Evolutionary conservation across 768 basidiomycete genomes (phyloP).

Genomic region (Russula abietina): DNA sequence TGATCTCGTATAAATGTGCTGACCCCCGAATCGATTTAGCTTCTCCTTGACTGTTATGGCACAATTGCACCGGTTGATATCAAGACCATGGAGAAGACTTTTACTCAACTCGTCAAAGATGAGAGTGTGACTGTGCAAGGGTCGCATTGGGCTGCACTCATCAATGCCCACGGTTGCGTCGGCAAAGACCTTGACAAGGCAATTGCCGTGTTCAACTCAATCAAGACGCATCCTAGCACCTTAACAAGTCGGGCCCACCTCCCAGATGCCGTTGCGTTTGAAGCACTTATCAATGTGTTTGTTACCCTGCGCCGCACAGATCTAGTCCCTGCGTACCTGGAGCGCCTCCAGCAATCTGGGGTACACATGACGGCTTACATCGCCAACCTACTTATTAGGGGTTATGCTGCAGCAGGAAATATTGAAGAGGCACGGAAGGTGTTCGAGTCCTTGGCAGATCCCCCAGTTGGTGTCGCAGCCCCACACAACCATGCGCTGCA

Average conservation of each 20-base stretch:
- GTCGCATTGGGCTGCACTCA: conserved; percentile 75
- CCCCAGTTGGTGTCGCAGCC: conserved; percentile 79
- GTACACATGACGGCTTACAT: conserved; percentile 95
- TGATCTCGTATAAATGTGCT: conserved; percentile 5
- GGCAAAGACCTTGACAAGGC: conserved; percentile 73
- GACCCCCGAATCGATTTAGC: conserved; percentile 35
- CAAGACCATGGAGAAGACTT: conserved; percentile 62
- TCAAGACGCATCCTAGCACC: conserved; percentile 49
- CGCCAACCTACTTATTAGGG: conserved; percentile 76
- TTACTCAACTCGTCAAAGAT: conserved; percentile 50
- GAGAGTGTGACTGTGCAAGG: conserved; percentile 44
- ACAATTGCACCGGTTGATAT: conserved; percentile 78
- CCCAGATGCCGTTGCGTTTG: conserved; percentile 82
- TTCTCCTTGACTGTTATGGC: conserved; percentile 87
- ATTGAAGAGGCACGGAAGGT: conserved; percentile 65
- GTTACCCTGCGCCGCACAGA: conserved; percentile 74
- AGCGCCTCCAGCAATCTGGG: conserved; percentile 51
- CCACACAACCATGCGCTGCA: conserved; percentile 82
- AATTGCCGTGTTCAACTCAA: conserved; percentile 68
- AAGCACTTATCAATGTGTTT: conserved; percentile 83
- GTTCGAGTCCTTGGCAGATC: conserved; percentile 78
- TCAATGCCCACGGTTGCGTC: conserved; percentile 84
- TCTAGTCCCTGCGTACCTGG: conserved; percentile 62
- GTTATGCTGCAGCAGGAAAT: conserved; percentile 59
- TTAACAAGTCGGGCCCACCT: conserved; percentile 31